phyloP scores from a whole-genome alignment of 192 early-diverging fungal genomes.

The Coemansia sp. region DNA sequence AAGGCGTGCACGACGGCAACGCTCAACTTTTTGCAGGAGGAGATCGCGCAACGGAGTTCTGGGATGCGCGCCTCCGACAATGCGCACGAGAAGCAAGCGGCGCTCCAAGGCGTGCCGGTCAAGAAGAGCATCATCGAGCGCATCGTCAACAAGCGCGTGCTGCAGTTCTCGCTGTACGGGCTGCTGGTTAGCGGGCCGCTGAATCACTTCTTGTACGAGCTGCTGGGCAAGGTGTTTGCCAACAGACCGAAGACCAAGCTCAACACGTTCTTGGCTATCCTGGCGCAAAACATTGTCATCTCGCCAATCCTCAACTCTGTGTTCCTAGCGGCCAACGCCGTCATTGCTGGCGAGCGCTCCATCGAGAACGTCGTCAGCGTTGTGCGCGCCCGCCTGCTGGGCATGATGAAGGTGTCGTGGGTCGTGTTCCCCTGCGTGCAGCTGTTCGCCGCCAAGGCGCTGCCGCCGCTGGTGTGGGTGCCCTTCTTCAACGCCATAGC shows the following conservation, averaged over 20 bases:
- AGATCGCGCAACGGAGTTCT: constrained; percentile 65
- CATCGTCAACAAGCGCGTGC: constrained; percentile 61
- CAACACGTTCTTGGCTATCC: constrained; percentile 69
- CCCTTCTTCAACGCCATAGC: constrained; percentile 89
- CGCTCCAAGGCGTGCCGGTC: constrained; percentile 23
- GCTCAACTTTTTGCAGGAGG: constrained; percentile 77
- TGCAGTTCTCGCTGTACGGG: constrained; percentile 84
- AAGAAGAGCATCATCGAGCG: constrained; percentile 28
- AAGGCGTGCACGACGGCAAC: constrained; percentile 77
- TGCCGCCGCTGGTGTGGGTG: constrained; percentile 78
- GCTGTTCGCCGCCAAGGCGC: constrained; percentile 73
- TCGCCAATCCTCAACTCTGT: constrained; percentile 86
- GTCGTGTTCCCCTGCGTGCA: constrained; percentile 76
- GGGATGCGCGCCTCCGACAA: constrained; percentile 50
- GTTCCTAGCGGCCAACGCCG: constrained; percentile 79
- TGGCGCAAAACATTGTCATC: constrained; percentile 75
- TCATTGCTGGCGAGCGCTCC: constrained; percentile 71
- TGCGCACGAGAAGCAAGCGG: constrained; percentile 47
- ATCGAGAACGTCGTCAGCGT: constrained; percentile 54
- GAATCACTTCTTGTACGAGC: constrained; percentile 75
- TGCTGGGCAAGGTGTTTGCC: constrained; percentile 72
- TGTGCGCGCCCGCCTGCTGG: constrained; percentile 62
- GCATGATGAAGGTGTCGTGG: constrained; percentile 83
- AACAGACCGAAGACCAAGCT: constrained; percentile 61
- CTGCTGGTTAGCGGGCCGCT: constrained; percentile 79